Conservation (phyloP, 768 basidiomycete genomes). For the Porphyrellus cyaneotinctus region DNA sequence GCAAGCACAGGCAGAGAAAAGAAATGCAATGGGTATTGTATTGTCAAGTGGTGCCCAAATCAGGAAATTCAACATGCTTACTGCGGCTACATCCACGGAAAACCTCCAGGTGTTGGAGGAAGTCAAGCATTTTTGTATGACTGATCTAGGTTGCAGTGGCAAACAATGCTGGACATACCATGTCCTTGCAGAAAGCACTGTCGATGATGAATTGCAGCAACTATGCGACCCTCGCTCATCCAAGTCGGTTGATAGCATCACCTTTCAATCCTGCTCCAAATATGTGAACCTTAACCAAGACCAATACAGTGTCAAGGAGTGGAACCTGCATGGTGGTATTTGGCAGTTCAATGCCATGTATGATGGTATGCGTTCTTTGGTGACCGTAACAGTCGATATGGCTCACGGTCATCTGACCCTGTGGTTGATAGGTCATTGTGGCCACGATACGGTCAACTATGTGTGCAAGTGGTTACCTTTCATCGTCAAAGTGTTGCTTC, state of each 20-base stretch:
- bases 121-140: conserved; percentile 48
- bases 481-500: conserved; percentile 39
- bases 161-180: conserved; percentile 53
- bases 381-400: too few relatives aligned
- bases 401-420: too few relatives aligned
- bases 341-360: conserved; percentile 47
- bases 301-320: conserved; percentile 37
- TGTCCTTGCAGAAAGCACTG: conserved; percentile 37
- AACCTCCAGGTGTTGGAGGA: conserved; percentile 49
- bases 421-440: too few relatives aligned
- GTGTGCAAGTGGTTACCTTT: conserved; percentile 39
- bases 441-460: conserved; percentile 46
- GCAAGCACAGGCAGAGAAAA: not conserved
- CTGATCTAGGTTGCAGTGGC: conserved; percentile 52
- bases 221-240: conserved; percentile 35
- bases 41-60: not conserved
- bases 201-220: conserved; percentile 39
- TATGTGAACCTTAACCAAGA: conserved; percentile 40
- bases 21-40: not conserved
- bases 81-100: conserved; percentile 43
- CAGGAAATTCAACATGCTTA: not conserved
- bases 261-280: conserved; percentile 41
- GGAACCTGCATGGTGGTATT: conserved; percentile 36
- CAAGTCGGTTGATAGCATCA: conserved; percentile 35
- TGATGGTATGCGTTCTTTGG: conserved; percentile 38